Evolutionary conservation across 352 stramenopile genomes (phyloP).

Genomic region (Thalassiosira pacifica): DNA sequence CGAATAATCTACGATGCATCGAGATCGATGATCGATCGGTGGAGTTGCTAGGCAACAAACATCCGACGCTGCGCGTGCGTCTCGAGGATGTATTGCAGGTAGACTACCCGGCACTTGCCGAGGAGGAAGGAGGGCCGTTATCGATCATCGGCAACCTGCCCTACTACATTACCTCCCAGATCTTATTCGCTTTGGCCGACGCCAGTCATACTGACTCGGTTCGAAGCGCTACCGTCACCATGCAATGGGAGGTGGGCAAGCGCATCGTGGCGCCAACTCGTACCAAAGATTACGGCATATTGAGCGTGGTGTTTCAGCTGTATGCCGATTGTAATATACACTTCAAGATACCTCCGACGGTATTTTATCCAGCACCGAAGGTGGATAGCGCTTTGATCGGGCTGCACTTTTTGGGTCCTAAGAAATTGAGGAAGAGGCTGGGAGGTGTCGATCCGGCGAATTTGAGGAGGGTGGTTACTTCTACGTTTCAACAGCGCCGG

Average conservation of each 20-base stretch:
- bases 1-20: slow-evolving; percentile 85
- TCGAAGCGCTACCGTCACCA: slow-evolving; percentile 88
- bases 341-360: slow-evolving; percentile 92
- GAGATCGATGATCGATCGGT: slow-evolving; percentile 90
- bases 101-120: slow-evolving; percentile 86
- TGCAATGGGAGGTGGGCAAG: slow-evolving; percentile 91
- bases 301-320: slow-evolving; percentile 91
- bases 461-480: slow-evolving; percentile 87
- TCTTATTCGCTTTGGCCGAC: slow-evolving; percentile 89
- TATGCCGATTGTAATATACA: slow-evolving; percentile 87
- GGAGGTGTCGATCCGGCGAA: slow-evolving; percentile 82
- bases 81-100: slow-evolving; percentile 89
- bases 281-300: slow-evolving; percentile 90
- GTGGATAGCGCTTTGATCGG: slow-evolving; percentile 88
- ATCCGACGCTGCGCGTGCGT: slow-evolving; percentile 78
- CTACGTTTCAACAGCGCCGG: slow-evolving; percentile 88
- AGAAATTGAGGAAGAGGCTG: slow-evolving; percentile 67
- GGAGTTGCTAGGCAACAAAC: slow-evolving; percentile 82
- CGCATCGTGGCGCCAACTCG: slow-evolving; percentile 85
- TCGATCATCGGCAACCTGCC: slow-evolving; percentile 90
- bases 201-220: slow-evolving; percentile 82
- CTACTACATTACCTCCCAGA: slow-evolving; percentile 92
- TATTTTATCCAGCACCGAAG: slow-evolving; percentile 92
- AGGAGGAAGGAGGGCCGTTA: slow-evolving; percentile 75
- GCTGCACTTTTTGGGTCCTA: slow-evolving; percentile 83